Percentiles rank a stretch among this genome's conserved stretches.
Evolutionary conservation across 441 rosid species (phyloP).

Genomic region (Euphorbia corollata): DNA sequence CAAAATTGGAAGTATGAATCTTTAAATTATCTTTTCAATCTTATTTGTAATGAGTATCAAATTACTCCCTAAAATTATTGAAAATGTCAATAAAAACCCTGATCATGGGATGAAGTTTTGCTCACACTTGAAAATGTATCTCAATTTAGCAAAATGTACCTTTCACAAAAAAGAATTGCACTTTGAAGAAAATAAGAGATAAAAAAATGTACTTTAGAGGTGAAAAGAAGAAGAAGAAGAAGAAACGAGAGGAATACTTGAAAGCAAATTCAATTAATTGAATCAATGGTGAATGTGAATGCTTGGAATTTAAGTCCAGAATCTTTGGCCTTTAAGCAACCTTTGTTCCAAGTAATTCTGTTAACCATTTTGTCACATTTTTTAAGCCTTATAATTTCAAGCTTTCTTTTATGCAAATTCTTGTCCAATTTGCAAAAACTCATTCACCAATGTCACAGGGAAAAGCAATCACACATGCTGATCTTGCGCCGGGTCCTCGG

Average conservation of each 20-base stretch:
- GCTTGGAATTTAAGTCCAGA: constrained; percentile 40
- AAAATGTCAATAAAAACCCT: no score
- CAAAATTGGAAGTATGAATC: no score
- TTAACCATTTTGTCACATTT: constrained; percentile 15
- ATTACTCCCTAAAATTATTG: no score
- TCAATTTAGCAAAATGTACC: neutral
- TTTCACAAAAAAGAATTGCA: neutral
- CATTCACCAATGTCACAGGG: constrained; percentile 34
- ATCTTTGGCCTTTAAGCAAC: constrained; percentile 88
- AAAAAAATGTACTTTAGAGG: neutral
- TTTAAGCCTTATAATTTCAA: neutral
- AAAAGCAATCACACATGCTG: constrained; percentile 75
- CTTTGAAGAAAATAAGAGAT: neutral
- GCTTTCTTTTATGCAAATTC: neutral
- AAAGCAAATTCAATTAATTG: constrained; percentile 4
- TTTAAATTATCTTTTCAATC: no score
- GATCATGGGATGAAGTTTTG: no score
- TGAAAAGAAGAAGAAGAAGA: neutral
- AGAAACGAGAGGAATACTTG: constrained; percentile 4
- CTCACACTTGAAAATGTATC: no score
- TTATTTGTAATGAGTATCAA: no score
- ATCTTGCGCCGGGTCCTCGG: constrained; percentile 54
- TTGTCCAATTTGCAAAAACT: neutral
- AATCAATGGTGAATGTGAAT: constrained; percentile 17
- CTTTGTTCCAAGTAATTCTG: constrained; percentile 79